Evolutionary conservation across 208 protist genomes (phyloP), one percentile per base, ranked within the genome.

Genomic region (Phytomonas francai): DNA sequence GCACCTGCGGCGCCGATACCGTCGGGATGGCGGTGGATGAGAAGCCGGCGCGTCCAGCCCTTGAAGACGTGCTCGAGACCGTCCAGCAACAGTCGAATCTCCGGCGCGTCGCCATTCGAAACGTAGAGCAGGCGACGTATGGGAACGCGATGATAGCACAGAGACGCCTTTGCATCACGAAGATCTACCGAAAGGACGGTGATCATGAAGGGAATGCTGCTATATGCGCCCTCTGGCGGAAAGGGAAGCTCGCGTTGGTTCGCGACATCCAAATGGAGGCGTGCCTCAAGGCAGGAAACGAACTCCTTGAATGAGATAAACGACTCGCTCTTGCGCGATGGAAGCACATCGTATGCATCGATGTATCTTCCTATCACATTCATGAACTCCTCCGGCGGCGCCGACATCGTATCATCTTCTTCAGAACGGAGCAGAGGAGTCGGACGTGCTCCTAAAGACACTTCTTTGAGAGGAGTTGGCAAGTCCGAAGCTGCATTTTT

Each of bases 31-130:
- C 70, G 77, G 9, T 65, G 59, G 68, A 88, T 71, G 8, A 77
- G 72, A n/a, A 88, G 72, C 0, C 82, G 78, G 14, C 27, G 34
- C 33, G 74, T 81, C 69, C 75, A 79, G 45, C 34, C 34, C 11
- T 54, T 59, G 54, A 85, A 89, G 59, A 72, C 59, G 36, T 58
- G 59, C 22, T 59, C 33, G 39, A 89, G 63, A 39, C 79, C 62
- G 16, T 75, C 25, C 22, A 85, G 74, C 57, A 83, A 74, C 0
- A 68, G 61, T 19, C 59, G 71, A 65, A 73, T 70, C 28, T 72
- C 71, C 6, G 66, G 70, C 2, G 57, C 67, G 49, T 74, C 66
- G 33, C 70, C 77, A 30, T 71, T 78, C 62, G 74, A 66, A 0
- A 64, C 70, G 25, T 78, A 75, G 39, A 78, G 65, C 14, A 82